These are phyloP conservation scores for Pelargonium myrrhifolium DNA, from an alignment of 441 rosid genomes.

Conservation along the genomic window DNA sequence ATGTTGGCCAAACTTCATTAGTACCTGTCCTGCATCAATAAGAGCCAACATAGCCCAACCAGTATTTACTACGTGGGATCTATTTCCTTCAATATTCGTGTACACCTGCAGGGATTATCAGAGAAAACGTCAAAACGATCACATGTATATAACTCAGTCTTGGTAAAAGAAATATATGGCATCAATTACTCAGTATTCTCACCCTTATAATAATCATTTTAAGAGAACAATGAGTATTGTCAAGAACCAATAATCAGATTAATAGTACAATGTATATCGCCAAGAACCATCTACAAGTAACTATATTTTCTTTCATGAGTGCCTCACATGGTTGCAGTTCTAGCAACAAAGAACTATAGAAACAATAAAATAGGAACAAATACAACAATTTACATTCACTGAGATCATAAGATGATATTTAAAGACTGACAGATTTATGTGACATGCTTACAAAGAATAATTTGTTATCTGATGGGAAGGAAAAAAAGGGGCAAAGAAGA, in stretches of 20 bases:
- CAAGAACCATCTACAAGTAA: background rate
- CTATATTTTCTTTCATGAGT: background rate
- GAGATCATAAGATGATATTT: background rate
- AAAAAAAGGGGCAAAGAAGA: too few species aligned
- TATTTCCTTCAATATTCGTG: constrained; percentile 48
- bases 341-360: background rate
- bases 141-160: too few species aligned
- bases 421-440: background rate
- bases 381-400: background rate
- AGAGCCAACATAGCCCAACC: constrained; percentile 78
- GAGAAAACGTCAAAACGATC: too few species aligned
- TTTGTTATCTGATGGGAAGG: too few species aligned
- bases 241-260: too few species aligned
- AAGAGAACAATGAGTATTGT: too few species aligned
- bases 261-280: too few species aligned
- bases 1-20: background rate
- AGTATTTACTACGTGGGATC: constrained; percentile 64
- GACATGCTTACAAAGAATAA: background rate
- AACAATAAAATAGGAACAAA: background rate
- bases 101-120: too few species aligned
- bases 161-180: too few species aligned
- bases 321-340: background rate
- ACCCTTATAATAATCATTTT: background rate
- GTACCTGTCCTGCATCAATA: constrained; percentile 61
- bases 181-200: too few species aligned